These are phyloP conservation scores for Fusarium dimerum DNA, from an alignment of 2,329 filamentous ascomycete species.

Conservation along the genomic window DNA sequence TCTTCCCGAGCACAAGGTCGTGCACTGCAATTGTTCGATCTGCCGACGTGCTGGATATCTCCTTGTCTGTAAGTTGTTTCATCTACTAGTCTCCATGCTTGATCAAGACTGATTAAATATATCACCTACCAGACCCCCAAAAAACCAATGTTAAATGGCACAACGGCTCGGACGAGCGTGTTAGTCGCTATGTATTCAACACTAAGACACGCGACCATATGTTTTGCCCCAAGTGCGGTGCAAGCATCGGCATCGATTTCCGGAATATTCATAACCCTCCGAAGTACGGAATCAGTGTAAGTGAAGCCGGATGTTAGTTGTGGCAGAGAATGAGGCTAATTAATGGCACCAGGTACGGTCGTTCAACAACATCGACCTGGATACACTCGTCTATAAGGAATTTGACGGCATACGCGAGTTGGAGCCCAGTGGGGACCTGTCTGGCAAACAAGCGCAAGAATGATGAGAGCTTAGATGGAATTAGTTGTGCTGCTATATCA, in stretches of 20 bases:
- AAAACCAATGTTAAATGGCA: conserved; percentile 45
- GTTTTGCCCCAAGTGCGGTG: conserved; percentile 50
- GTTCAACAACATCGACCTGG: conserved; percentile 43
- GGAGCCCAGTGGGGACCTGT: conserved; percentile 38
- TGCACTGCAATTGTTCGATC: conserved; percentile 56
- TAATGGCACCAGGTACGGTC: conserved; percentile 38
- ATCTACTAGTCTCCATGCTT: too few species aligned
- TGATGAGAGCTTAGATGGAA: neutral
- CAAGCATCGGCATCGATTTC: conserved; percentile 50
- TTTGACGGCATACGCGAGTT: conserved; percentile 39
- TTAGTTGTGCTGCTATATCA: too few species aligned
- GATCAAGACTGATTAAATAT: neutral
- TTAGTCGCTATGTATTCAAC: conserved; percentile 43
- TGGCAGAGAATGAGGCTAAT: neutral
- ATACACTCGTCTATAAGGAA: conserved; percentile 37
- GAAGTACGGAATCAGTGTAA: conserved; percentile 47
- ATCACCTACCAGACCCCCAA: conserved; percentile 35
- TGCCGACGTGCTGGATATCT: conserved; percentile 54
- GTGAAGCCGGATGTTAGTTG: conserved; percentile 6
- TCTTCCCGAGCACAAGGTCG: conserved; percentile 45
- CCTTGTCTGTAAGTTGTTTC: conserved; percentile 41
- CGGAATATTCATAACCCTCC: conserved; percentile 20
- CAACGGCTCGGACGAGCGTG: conserved; percentile 34
- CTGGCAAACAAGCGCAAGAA: conserved; percentile 29
- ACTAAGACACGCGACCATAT: conserved; percentile 49